phyloP scores from a whole-genome alignment of 176 grass and related monocot genomes.

The Oryza meridionalis region DNA sequence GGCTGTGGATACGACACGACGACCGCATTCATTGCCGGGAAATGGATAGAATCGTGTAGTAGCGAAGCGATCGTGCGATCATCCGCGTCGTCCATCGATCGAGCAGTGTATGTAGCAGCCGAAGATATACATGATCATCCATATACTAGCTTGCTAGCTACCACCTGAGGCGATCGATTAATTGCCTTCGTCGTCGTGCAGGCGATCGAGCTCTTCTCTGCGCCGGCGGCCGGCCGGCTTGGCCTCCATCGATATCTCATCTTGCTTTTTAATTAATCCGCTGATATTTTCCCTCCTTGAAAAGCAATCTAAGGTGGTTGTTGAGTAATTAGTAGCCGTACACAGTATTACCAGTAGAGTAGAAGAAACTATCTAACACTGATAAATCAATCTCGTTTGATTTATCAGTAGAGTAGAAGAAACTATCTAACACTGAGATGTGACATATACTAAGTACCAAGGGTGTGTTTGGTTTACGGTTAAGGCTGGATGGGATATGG shows the following conservation, averaged over 20 bases:
- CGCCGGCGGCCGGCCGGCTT: background rate
- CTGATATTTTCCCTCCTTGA: constrained; percentile 23
- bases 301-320: constrained; percentile 53
- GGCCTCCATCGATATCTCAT: background rate
- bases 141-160: background rate
- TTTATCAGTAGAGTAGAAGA: background rate
- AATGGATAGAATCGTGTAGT: background rate
- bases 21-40: constrained; percentile 39
- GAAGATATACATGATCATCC: background rate
- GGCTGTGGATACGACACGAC: constrained; percentile 31
- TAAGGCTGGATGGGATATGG: too few species aligned
- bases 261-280: background rate
- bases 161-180: background rate
- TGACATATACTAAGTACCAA: too few species aligned
- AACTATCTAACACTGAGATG: background rate
- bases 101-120: too few species aligned
- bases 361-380: background rate
- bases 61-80: background rate
- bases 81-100: background rate
- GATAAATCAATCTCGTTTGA: too few species aligned
- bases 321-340: constrained; percentile 39
- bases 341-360: background rate
- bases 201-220: background rate
- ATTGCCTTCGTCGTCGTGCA: background rate
- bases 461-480: too few species aligned